These are phyloP conservation scores for Shiraia bambusicola DNA, from an alignment of 2,329 filamentous ascomycete species.

Conservation along the genomic window DNA sequence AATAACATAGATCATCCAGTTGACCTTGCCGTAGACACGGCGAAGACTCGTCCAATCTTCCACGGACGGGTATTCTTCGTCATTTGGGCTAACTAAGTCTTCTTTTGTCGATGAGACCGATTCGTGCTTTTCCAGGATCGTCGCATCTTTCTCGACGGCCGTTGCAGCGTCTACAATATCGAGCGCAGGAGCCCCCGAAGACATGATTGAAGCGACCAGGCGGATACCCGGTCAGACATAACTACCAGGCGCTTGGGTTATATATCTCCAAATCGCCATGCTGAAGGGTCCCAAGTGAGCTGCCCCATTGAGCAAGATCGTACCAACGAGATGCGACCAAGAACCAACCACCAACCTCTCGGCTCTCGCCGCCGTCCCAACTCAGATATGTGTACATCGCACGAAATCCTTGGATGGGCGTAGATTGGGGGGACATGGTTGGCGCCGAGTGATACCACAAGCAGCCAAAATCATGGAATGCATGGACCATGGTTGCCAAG, in stretches of 20 bases:
- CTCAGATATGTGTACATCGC: constrained; percentile 2
- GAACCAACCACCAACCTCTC: constrained; percentile 5
- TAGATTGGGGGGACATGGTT: constrained; percentile 8
- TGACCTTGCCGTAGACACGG: constrained; percentile 35
- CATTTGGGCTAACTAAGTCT: constrained; percentile 21
- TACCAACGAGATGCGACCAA: constrained; percentile 3
- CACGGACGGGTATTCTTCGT: constrained; percentile 28
- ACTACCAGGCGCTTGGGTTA: neutral
- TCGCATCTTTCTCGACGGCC: constrained; percentile 8
- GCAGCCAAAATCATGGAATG: constrained; percentile 1
- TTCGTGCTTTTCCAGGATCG: constrained; percentile 13
- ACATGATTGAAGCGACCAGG: constrained; percentile 9
- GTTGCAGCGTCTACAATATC: constrained; percentile 19
- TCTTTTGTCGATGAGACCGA: constrained; percentile 7
- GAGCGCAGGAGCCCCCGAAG: constrained; percentile 19
- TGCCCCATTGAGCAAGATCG: constrained; percentile 19
- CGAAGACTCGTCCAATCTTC: constrained; percentile 34
- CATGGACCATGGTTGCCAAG: constrained; percentile 2
- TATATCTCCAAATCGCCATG: neutral
- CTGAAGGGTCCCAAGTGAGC: constrained; percentile 5
- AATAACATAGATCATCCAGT: constrained; percentile 34
- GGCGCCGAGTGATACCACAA: constrained; percentile 20
- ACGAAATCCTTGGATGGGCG: constrained; percentile 1
- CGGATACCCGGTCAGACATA: neutral
- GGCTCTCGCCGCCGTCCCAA: constrained; percentile 3